phyloP scores from a whole-genome alignment of 2,329 filamentous ascomycete species.

The Ophiognomonia clavigignenti-juglandacearum region DNA sequence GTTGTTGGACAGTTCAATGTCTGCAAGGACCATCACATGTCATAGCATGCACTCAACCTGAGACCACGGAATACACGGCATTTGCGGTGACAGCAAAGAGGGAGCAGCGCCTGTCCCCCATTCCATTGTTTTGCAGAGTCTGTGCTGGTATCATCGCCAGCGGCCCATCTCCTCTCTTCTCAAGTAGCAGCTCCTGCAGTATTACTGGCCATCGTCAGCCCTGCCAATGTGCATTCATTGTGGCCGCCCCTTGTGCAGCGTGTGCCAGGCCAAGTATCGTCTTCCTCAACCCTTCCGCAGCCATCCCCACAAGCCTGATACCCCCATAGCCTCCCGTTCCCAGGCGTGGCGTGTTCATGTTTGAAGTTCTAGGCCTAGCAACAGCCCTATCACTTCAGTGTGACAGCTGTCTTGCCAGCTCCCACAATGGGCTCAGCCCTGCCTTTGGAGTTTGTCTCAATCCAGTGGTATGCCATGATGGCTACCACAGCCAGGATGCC shows the following conservation, averaged over 20 bases:
- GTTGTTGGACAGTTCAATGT: too few relatives aligned
- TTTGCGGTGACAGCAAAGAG: neutral
- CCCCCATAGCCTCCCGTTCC: too few relatives aligned
- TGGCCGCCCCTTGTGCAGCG: too few relatives aligned
- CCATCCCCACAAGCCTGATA: neutral
- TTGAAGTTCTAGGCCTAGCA: neutral
- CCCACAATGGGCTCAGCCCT: conserved; percentile 20
- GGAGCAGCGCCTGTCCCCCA: neutral
- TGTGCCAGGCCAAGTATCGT: neutral
- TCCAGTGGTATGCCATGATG: conserved; percentile 92
- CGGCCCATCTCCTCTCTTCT: neutral
- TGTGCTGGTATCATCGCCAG: conserved; percentile 9
- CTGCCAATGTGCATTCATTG: too few relatives aligned
- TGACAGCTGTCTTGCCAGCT: conserved; percentile 16
- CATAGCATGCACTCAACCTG: too few relatives aligned
- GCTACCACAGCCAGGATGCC: conserved; percentile 86
- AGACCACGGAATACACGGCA: too few relatives aligned
- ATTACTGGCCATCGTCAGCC: too few relatives aligned
- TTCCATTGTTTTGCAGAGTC: neutral
- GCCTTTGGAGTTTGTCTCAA: conserved; percentile 78
- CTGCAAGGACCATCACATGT: too few relatives aligned
- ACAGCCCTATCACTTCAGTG: conserved; percentile 7
- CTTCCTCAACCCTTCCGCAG: neutral
- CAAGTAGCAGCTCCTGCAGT: too few relatives aligned
- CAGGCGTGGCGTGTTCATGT: neutral